Conservation (phyloP, 129 eudicot genomes). For the Flaveria linearis region DNA sequence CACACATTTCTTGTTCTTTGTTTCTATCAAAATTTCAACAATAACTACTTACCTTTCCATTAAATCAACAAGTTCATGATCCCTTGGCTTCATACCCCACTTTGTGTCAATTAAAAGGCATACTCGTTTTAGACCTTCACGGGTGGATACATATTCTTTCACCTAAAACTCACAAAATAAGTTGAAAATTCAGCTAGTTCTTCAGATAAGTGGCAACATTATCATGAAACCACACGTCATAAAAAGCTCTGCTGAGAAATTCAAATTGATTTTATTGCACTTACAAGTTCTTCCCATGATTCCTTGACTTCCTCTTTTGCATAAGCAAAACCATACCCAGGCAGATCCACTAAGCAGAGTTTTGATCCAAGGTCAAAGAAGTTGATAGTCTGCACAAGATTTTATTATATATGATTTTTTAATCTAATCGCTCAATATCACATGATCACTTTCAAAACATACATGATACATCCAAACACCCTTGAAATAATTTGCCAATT, state of each 20-base stretch:
- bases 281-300: slow-evolving; percentile 96
- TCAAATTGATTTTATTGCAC: slow-evolving; percentile 25
- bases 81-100: slow-evolving; percentile 98
- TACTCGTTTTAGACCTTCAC: slow-evolving; percentile 79
- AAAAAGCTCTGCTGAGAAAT: slow-evolving; percentile 6
- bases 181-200: slow-evolving; percentile 3
- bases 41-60: slow-evolving; percentile 69
- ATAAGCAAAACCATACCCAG: slow-evolving; percentile 98
- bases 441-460: background rate
- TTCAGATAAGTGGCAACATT: slow-evolving; percentile 6
- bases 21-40: background rate
- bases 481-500: background rate
- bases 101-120: slow-evolving; percentile 95
- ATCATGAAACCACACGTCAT: background rate
- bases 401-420: slow-evolving; percentile 3
- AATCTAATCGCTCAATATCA: background rate
- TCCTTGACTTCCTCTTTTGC: slow-evolving; percentile 97
- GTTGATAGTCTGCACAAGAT: slow-evolving; percentile 66
- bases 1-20: background rate
- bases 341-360: slow-evolving; percentile 80
- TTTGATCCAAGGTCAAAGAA: slow-evolving; percentile 88
- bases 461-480: background rate
- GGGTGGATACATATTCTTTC: slow-evolving; percentile 88
- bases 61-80: slow-evolving; percentile 75
- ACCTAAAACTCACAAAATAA: slow-evolving; percentile 49